Base-by-base conservation (phyloP, 1,284 basidiomycete species). In the Ustilago trichophora region DNA sequence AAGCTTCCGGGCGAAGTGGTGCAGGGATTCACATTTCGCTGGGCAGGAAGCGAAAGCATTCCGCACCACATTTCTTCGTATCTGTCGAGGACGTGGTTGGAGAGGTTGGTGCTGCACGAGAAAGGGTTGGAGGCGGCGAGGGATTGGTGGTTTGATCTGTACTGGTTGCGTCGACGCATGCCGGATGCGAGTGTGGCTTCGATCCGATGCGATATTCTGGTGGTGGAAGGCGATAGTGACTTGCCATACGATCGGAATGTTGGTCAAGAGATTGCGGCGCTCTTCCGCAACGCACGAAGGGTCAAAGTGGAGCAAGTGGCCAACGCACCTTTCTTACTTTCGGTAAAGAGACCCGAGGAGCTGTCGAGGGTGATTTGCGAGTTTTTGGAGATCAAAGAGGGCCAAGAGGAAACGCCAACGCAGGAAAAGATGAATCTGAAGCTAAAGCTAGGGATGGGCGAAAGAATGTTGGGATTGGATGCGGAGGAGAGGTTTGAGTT, bases 91-190 rank as follows among this genome's bases (percentile, higher is more conserved):
- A 62, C 51, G 2, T 54, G 58, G 58, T n/a, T 55, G 19, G 42
- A 62, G 24, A n/a, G 52, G 2, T 36, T 62, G 3, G 34, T 54
- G 1, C 26, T 62, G 8, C 37, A 49, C 40, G 12, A 33, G 26
- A 1, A 46, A 12, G 52, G 58, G 0, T 13, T 50, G 7, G 40
- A 40, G 10, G 58, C 51, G 1, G 58, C 52, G 7, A 22, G 52
- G 1, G 52, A 55, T 18, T 63, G 59, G 52, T 63, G 59, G 52
- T 63, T 63, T 24, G 59, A 55, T 18, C 34, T 63, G 22, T 63
- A 63, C 43, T 63, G 59, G 59, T 19, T 63, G 21, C 36, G 52
- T 0, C 1, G 5, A 6, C 37, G 42, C 10, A 63, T 63, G 47
- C 10, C 41, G 1, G 10, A 8, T 5, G 9, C 15, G 2, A n/a